These are phyloP conservation scores for Tritrichomonas foetus DNA, from an alignment of 208 protist genomes.

Conservation along the genomic window DNA sequence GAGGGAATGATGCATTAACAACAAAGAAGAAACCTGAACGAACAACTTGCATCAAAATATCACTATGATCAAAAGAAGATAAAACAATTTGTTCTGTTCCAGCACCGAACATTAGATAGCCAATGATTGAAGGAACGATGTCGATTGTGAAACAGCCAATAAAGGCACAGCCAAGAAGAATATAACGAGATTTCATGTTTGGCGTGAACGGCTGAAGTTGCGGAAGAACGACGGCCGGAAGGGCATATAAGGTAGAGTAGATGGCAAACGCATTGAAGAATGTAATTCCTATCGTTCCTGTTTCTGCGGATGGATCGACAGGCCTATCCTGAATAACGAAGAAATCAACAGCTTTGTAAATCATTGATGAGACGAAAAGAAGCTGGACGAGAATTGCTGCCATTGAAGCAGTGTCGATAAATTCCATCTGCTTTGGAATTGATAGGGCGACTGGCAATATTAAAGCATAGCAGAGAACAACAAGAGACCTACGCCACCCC, in stretches of 20 bases:
- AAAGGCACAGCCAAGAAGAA: not conserved
- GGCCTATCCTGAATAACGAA: too few species aligned
- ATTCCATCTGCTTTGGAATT: not conserved
- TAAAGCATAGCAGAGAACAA: not conserved
- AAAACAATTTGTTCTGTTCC: not conserved
- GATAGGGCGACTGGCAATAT: not conserved
- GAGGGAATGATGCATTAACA: not conserved
- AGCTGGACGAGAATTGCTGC: not conserved
- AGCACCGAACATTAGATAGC: not conserved
- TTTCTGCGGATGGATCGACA: not conserved
- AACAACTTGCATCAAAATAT: slow-evolving; percentile 12
- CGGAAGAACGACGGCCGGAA: not conserved
- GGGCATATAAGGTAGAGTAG: not conserved
- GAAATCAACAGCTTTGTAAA: not conserved
- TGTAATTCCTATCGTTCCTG: not conserved
- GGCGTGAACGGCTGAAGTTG: not conserved
- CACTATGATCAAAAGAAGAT: not conserved
- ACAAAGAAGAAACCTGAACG: not conserved
- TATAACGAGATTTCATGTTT: not conserved
- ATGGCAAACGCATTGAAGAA: slow-evolving; percentile 32
- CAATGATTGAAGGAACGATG: not conserved
- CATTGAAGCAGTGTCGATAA: not conserved
- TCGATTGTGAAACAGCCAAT: not conserved
- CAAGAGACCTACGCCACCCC: not conserved
- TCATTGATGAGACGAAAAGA: not conserved